Percentiles rank a stretch among this genome's conserved stretches.
Evolutionary conservation across 1,139 yeast species (phyloP).

Genomic region (Pneumocystis wakefieldiae): DNA sequence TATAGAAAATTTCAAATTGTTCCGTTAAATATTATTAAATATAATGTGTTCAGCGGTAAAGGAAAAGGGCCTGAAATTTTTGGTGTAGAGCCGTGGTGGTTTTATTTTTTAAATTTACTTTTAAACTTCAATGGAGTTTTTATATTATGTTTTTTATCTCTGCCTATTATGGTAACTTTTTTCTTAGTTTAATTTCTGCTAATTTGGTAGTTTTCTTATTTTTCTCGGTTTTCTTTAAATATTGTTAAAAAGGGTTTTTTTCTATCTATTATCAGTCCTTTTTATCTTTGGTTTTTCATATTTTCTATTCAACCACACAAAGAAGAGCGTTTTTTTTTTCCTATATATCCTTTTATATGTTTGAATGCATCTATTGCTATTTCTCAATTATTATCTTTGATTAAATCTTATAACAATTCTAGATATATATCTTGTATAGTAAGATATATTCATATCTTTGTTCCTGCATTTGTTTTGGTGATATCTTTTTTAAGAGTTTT

Average conservation of each 20-base stretch:
- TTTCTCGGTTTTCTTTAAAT: background rate
- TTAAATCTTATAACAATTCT: no score
- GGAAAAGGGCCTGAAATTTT: constrained; percentile 73
- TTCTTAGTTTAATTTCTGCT: constrained; percentile 19
- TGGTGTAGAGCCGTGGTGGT: constrained; percentile 73
- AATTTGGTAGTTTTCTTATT: background rate
- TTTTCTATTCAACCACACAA: constrained; percentile 75
- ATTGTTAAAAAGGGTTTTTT: no score
- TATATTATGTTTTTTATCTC: constrained; percentile 33
- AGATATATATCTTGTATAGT: background rate
- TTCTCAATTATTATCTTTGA: constrained; percentile 5
- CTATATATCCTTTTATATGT: constrained; percentile 57
- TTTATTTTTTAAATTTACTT: constrained; percentile 52
- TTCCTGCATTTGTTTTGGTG: background rate
- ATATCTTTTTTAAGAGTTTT: constrained; percentile 21
- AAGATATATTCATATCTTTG: no score
- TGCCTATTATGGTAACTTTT: constrained; percentile 16
- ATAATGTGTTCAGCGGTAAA: constrained; percentile 62
- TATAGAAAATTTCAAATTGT: constrained; percentile 54
- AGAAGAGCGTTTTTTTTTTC: constrained; percentile 83
- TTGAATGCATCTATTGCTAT: constrained; percentile 46
- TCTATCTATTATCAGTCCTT: no score
- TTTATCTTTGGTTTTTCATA: constrained; percentile 37
- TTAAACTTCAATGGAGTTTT: constrained; percentile 56
- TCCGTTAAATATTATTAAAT: constrained; percentile 67